Evolutionary conservation across 345 rosid species (phyloP).

Genomic region (Eucalyptus curtisii): DNA sequence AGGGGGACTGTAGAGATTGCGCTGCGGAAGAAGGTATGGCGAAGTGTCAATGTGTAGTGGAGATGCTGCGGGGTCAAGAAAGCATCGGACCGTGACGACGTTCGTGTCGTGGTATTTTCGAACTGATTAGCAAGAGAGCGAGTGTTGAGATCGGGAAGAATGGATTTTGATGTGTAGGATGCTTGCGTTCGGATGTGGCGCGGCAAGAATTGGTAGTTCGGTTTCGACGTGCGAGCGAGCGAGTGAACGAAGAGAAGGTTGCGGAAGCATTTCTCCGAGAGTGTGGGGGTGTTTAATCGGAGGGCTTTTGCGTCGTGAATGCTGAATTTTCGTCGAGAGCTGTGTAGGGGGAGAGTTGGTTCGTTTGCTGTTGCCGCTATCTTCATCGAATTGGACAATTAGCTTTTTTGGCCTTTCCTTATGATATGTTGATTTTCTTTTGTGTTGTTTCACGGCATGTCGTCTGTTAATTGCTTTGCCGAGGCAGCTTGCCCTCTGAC

Average conservation of each 20-base stretch:
- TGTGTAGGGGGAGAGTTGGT: background rate
- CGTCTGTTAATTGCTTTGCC: background rate
- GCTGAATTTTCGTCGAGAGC: background rate
- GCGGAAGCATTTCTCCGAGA: background rate
- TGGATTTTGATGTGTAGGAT: background rate
- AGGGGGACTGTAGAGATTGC: too few relatives aligned
- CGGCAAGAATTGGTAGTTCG: background rate
- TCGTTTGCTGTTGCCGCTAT: background rate
- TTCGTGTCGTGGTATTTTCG: too few relatives aligned
- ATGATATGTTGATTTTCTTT: background rate
- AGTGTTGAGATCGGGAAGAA: background rate
- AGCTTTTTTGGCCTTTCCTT: background rate
- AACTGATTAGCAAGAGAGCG: too few relatives aligned
- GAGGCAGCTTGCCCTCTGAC: fast-evolving
- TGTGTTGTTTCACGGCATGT: background rate
- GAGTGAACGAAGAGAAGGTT: background rate
- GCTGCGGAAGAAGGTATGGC: too few relatives aligned
- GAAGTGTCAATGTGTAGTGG: background rate
- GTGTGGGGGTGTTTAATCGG: fast-evolving
- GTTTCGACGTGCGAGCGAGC: background rate
- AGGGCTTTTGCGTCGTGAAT: background rate
- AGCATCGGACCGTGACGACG: background rate
- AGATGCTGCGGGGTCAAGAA: too few relatives aligned
- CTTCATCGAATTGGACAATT: background rate
- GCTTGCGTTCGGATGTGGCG: background rate